Evolutionary conservation across 169 alveolate species (phyloP).

Genomic region (Blepharisma undulans): DNA sequence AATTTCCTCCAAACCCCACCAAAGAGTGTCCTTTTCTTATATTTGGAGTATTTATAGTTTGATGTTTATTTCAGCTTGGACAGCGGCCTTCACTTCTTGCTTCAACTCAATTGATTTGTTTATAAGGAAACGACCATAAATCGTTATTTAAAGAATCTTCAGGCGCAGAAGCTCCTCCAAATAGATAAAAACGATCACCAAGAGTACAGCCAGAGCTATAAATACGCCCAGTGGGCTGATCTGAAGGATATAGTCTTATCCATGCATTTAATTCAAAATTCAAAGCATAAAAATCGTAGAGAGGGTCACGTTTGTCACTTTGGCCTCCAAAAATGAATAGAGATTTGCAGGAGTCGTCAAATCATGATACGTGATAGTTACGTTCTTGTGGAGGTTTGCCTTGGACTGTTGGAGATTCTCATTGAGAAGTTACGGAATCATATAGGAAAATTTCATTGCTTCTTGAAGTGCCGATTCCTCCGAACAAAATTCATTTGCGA

Average conservation of each 20-base stretch:
- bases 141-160: background rate
- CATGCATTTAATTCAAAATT: background rate
- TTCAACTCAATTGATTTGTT: conserved; percentile 7
- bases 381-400: conserved; percentile 30
- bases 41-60: background rate
- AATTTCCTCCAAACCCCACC: background rate
- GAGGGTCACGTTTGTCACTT: conserved; percentile 26
- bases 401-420: background rate
- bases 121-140: conserved; percentile 5
- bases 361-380: background rate
- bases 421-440: background rate
- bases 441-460: background rate
- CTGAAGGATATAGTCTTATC: conserved; percentile 3
- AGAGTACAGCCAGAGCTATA: conserved; percentile 15
- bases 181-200: background rate
- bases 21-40: conserved; percentile 32
- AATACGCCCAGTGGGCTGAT: conserved; percentile 25
- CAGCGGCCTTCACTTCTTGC: conserved; percentile 23
- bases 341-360: background rate
- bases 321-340: conserved; percentile 38
- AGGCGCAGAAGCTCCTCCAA: conserved; percentile 39
- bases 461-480: conserved; percentile 16
- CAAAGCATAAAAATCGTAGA: conserved; percentile 30
- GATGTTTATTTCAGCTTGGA: background rate
- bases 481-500: conserved; percentile 18